These are phyloP conservation scores for Microglena sp. DNA, from an alignment of 139 green algal species.

Conservation along the genomic window DNA sequence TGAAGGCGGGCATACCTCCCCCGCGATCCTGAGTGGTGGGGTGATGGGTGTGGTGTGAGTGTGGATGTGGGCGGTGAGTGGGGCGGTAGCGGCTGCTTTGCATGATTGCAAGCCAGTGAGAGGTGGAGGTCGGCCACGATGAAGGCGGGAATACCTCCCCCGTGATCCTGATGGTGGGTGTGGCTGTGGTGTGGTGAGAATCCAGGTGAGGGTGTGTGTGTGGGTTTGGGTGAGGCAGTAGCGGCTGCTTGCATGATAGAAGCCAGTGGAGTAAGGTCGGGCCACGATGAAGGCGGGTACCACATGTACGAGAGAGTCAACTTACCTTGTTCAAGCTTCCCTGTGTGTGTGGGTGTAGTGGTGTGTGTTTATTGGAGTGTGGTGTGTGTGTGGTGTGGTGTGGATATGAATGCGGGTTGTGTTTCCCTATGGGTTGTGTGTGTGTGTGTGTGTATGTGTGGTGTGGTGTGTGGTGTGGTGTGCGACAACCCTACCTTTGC, in stretches of 20 bases:
- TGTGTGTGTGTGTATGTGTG: no score
- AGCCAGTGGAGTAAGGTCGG: conserved; percentile 12
- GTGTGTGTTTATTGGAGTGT: no score
- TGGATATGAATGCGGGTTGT: no score
- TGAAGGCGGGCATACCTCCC: conserved; percentile 19
- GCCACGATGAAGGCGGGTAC: conserved; percentile 23
- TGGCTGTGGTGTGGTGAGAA: not conserved
- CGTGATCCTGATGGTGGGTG: not conserved
- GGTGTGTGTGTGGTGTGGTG: no score
- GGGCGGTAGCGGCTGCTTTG: not conserved
- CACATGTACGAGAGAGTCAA: no score
- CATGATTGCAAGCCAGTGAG: conserved; percentile 14
- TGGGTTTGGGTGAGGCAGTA: not conserved
- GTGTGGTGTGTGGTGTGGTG: no score
- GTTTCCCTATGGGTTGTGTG: no score
- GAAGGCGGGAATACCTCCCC: conserved; percentile 18
- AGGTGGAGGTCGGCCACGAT: conserved; percentile 26
- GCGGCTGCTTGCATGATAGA: not conserved
- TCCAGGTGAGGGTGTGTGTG: not conserved
- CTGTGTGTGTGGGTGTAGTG: no score
- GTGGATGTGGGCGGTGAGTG: not conserved
- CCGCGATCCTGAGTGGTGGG: conserved; percentile 1
- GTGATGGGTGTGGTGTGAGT: not conserved
- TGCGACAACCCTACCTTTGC: no score
- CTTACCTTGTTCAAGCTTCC: no score